Conservation (phyloP, 2,329 filamentous ascomycete species). For the Rutstroemia sp. region DNA sequence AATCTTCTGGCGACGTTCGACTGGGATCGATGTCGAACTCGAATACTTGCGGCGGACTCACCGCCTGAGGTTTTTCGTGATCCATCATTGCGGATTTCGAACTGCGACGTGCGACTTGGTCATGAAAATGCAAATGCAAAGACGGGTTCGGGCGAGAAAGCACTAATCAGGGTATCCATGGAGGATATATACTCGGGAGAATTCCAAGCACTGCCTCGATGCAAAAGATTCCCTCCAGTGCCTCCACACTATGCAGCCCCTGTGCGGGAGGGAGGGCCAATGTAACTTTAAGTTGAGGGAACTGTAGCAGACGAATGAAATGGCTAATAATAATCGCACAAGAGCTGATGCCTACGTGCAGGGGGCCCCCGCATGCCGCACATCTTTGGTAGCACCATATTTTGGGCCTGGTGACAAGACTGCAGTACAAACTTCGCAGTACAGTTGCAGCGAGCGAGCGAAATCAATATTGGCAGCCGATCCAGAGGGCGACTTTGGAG, state of each 20-base stretch:
- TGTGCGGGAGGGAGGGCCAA: conserved; percentile 1
- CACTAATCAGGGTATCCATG: neutral
- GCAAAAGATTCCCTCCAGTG: conserved; percentile 1
- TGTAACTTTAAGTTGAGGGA: neutral
- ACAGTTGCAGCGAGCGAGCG: too few species aligned
- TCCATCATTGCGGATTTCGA: conserved; percentile 17
- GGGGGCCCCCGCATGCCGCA: neutral
- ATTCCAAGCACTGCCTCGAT: conserved; percentile 2
- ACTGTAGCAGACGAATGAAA: neutral
- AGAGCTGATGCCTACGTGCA: conserved; percentile 2
- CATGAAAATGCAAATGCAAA: neutral
- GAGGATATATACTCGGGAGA: conserved; percentile 3
- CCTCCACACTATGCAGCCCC: conserved; percentile 3
- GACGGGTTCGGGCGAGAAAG: neutral
- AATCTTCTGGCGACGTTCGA: conserved; percentile 16
- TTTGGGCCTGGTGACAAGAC: neutral
- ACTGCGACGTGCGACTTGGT: neutral
- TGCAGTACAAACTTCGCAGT: too few species aligned
- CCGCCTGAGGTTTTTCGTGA: conserved; percentile 26
- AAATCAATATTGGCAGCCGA: too few species aligned
- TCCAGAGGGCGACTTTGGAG: too few species aligned
- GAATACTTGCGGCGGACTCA: conserved; percentile 19
- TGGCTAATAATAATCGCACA: conserved; percentile 5
- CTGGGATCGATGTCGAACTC: conserved; percentile 17
- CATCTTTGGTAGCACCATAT: neutral